These are phyloP conservation scores for Fraxinus ornus DNA, from an alignment of 305 asterid genomes.

Conservation along the genomic window DNA sequence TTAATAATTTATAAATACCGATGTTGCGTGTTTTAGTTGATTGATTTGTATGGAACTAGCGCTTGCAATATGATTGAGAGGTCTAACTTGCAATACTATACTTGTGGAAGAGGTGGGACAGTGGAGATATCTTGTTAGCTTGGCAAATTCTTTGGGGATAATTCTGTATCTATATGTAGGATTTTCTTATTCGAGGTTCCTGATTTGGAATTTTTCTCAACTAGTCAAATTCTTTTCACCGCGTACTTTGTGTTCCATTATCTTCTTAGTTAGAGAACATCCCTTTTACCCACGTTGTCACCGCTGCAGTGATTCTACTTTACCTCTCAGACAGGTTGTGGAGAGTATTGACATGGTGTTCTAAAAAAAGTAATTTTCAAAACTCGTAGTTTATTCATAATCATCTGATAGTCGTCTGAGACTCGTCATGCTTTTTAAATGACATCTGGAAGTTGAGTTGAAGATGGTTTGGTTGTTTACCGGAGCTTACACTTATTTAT, in stretches of 20 bases:
- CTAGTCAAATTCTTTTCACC: neutral
- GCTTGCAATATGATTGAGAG: neutral
- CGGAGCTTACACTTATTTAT: neutral
- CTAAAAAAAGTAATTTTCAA: neutral
- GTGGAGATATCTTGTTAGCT: neutral
- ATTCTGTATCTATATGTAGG: neutral
- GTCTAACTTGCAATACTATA: neutral
- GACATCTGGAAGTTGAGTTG: neutral
- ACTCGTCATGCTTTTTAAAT: neutral
- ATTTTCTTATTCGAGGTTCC: neutral
- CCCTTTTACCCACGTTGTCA: neutral
- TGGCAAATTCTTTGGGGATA: neutral
- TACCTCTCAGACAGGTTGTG: neutral
- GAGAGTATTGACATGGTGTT: neutral
- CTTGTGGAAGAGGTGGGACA: neutral
- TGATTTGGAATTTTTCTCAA: neutral
- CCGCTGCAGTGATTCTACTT: neutral
- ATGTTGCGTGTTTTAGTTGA: neutral
- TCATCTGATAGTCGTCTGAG: neutral
- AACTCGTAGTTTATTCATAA: too few species aligned
- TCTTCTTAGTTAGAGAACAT: neutral
- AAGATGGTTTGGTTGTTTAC: neutral
- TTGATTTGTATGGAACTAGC: neutral
- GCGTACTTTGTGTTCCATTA: neutral
- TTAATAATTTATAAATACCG: neutral